A percentile compares a stretch with the other conserved stretches of the same genome.
These are phyloP conservation scores for Chrysanthemum lavandulifolium DNA, from an alignment of 129 eudicot genomes.

Conservation along the genomic window DNA sequence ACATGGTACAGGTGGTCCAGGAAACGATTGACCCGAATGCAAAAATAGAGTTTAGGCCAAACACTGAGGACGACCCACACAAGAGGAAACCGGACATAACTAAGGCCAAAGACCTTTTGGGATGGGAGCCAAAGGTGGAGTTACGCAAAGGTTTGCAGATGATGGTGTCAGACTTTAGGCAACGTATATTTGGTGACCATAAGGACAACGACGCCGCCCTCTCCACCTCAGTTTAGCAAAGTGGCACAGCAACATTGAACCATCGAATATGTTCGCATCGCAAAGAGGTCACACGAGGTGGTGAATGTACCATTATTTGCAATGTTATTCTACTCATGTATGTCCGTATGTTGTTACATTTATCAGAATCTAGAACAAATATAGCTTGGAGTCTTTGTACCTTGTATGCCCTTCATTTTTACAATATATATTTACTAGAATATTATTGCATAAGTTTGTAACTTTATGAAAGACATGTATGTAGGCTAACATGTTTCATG, in stretches of 20 bases:
- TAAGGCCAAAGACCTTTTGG: constrained; percentile 80
- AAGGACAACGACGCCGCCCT: constrained; percentile 28
- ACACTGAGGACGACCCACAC: constrained; percentile 99
- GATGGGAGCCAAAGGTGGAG: constrained; percentile 95
- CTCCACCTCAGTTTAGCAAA: not conserved
- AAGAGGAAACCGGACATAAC: constrained; percentile 92
- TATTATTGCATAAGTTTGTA: too few relatives aligned
- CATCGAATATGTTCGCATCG: not conserved
- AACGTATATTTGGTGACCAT: constrained; percentile 71
- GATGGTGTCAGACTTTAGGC: constrained; percentile 81
- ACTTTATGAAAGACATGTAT: too few relatives aligned
- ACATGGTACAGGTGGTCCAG: constrained; percentile 69
- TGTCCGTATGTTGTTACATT: too few relatives aligned
- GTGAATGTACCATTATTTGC: not conserved
- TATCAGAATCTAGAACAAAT: too few relatives aligned
- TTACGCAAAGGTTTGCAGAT: constrained; percentile 75
- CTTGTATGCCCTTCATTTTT: not conserved
- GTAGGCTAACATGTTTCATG: too few relatives aligned
- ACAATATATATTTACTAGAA: not conserved
- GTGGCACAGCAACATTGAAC: too few relatives aligned
- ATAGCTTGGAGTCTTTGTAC: not conserved
- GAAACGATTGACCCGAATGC: constrained; percentile 93
- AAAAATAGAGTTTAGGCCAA: constrained; percentile 71
- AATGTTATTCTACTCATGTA: not conserved
- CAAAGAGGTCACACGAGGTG: not conserved